phyloP scores from a whole-genome alignment of 2,329 filamentous ascomycete genomes.

The Mycosphaerella sp. region DNA sequence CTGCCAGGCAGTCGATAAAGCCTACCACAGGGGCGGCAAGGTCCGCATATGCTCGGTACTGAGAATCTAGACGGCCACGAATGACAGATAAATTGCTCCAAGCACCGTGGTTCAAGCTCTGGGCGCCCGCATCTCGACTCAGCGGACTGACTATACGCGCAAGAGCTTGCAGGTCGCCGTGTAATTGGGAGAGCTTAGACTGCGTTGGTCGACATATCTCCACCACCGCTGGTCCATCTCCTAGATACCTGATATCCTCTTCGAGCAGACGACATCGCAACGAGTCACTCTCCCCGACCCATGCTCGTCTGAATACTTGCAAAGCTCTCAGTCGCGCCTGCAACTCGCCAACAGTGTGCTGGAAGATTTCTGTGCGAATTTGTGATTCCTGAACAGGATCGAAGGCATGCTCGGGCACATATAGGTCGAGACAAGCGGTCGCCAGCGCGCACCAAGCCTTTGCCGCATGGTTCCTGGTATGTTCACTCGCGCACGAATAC shows the following conservation, averaged over 20 bases:
- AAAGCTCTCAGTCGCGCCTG: conserved; percentile 54
- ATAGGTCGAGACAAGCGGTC: conserved; percentile 66
- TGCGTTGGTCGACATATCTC: conserved; percentile 63
- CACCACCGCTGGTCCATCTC: conserved; percentile 58
- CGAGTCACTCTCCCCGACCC: conserved; percentile 63
- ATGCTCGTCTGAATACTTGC: conserved; percentile 56
- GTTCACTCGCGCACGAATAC: neutral
- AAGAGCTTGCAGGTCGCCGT: conserved; percentile 62
- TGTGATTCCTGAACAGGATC: conserved; percentile 63
- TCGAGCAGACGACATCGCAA: conserved; percentile 59
- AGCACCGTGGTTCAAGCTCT: conserved; percentile 9
- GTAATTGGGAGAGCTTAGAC: conserved; percentile 64
- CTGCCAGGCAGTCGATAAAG: conserved; percentile 66
- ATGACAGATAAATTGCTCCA: conserved; percentile 49
- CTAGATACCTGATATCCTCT: conserved; percentile 57
- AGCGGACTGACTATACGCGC: conserved; percentile 21
- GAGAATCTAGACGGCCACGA: conserved; percentile 59
- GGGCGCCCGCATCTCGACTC: neutral
- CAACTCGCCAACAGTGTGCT: conserved; percentile 52
- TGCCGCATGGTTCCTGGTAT: conserved; percentile 29
- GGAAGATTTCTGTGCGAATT: conserved; percentile 57
- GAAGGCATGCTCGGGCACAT: conserved; percentile 77
- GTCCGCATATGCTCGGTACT: conserved; percentile 77
- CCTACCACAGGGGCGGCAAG: conserved; percentile 71
- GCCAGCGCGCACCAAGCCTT: conserved; percentile 69